Evolutionary conservation across 768 basidiomycete genomes (phyloP), one percentile per base, ranked within the genome.

Genomic region (Cystofilobasidium capitatum): DNA sequence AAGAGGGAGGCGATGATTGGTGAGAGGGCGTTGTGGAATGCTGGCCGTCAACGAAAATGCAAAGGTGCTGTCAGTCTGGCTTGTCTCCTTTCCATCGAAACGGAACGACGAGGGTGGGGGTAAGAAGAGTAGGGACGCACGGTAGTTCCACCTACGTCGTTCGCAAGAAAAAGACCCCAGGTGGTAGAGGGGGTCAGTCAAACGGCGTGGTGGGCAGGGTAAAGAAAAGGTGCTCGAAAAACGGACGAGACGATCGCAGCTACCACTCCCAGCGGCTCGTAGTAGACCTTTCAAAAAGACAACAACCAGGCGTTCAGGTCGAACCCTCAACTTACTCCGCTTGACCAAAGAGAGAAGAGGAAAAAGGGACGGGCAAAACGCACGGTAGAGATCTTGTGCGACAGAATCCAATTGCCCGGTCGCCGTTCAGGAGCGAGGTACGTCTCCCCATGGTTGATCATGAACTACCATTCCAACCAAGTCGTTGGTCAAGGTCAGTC

Each of bases 1-100:
- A 96, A 94, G 44, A 99, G 81, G 12, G 87, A 82, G 8, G 94
- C 90, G 36, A 98, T 79, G 66, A 99, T 91, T 1, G 94, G 94
- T 0, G 91, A 92, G 83, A 91, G 88, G 0, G 88, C 83, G 74
- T 98, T 98, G 77, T 98, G 94, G 65, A 97, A 78, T 39, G 91
- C 91, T 92, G 71, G 20, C n/a, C 58, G 22, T 8, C 40, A 33
- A 31, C 26, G 9, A 69, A 59, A 58, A 47, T 67, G 64, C n/a
- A n/a, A n/a, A n/a, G n/a, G n/a, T n/a, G n/a, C n/a, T n/a, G n/a
- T n/a, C n/a, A n/a, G n/a, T n/a, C n/a, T n/a, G n/a, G n/a, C n/a
- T n/a, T n/a, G n/a, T n/a, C n/a, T n/a, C n/a, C n/a, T n/a, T n/a
- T n/a, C n/a, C n/a, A n/a, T n/a, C n/a, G n/a, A n/a, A n/a, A n/a